These are phyloP conservation scores for Solanum chmielewskii DNA, from an alignment of 257 asterid species.

Conservation along the genomic window DNA sequence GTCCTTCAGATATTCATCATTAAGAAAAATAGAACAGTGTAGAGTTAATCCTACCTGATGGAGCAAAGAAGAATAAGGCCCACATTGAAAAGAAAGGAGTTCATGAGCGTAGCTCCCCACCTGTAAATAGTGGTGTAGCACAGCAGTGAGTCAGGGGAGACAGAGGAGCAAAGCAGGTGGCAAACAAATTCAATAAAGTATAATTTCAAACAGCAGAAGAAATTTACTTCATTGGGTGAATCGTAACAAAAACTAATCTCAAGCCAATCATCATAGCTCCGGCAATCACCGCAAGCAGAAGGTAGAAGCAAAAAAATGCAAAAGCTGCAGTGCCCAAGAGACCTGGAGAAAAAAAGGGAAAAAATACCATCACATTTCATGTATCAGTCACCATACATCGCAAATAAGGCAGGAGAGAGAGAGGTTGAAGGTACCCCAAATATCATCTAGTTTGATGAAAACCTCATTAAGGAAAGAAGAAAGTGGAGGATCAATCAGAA, in stretches of 20 bases:
- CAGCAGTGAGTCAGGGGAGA: neutral
- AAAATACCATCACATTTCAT: neutral
- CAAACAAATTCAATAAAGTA: neutral
- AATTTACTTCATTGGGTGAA: conserved; percentile 96
- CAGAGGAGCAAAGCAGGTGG: neutral
- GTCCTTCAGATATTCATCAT: neutral
- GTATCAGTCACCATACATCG: neutral
- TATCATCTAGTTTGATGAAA: conserved; percentile 80
- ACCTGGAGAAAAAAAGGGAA: conserved; percentile 42
- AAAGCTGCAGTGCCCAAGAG: conserved; percentile 95
- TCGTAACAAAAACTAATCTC: conserved; percentile 79
- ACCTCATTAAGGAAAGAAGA: conserved; percentile 84
- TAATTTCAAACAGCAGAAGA: neutral
- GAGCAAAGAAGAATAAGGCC: conserved; percentile 92
- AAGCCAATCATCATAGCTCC: conserved; percentile 99
- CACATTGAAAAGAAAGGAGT: conserved; percentile 84
- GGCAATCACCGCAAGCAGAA: conserved; percentile 89
- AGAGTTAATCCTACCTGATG: conserved; percentile 44
- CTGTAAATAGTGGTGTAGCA: conserved; percentile 22
- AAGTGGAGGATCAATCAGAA: conserved; percentile 86
- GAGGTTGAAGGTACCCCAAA: conserved; percentile 61
- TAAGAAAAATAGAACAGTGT: neutral
- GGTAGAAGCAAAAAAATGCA: conserved; percentile 98
- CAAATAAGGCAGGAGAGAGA: neutral
- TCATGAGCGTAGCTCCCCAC: conserved; percentile 96